Evolutionary conservation across 208 protist species (phyloP).

Genomic region (Leishmania braziliensis): DNA sequence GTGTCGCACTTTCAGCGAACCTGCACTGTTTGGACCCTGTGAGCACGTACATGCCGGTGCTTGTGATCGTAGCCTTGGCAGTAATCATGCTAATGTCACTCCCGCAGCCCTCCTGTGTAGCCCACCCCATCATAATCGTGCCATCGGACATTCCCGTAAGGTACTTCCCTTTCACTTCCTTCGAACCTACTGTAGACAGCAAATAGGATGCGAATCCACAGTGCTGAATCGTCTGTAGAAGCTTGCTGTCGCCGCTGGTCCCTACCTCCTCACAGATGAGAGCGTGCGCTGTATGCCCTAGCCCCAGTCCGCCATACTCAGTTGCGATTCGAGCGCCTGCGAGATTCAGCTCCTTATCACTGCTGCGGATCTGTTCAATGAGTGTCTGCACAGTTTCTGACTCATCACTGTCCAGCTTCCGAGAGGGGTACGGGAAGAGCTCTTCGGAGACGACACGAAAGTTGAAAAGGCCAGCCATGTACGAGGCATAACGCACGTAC

Average conservation of each 20-base stretch:
- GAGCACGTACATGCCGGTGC: slow-evolving; percentile 44
- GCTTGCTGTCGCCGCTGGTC: slow-evolving; percentile 45
- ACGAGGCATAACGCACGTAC: slow-evolving; percentile 59
- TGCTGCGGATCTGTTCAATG: slow-evolving; percentile 75
- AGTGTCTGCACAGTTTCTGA: slow-evolving; percentile 76
- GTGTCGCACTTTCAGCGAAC: slow-evolving; percentile 60
- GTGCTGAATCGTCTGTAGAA: slow-evolving; percentile 68
- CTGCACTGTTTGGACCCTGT: slow-evolving; percentile 68
- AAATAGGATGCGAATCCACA: slow-evolving; percentile 68
- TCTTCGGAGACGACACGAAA: slow-evolving; percentile 72
- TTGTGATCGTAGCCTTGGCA: slow-evolving; percentile 32
- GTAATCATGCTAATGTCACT: slow-evolving; percentile 89
- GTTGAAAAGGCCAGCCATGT: slow-evolving; percentile 83
- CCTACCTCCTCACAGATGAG: slow-evolving; percentile 83
- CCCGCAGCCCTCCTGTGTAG: slow-evolving; percentile 62
- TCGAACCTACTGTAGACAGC: slow-evolving; percentile 65
- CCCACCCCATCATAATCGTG: slow-evolving; percentile 78
- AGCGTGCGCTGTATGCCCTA: slow-evolving; percentile 79
- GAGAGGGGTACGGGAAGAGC: slow-evolving; percentile 80
- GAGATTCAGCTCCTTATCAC: slow-evolving; percentile 60
- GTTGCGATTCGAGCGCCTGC: slow-evolving; percentile 70
- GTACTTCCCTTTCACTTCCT: slow-evolving; percentile 84
- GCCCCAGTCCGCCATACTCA: slow-evolving; percentile 84
- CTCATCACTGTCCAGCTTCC: slow-evolving; percentile 76
- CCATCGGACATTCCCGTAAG: slow-evolving; percentile 89